phyloP scores from a whole-genome alignment of 2,329 filamentous ascomycete genomes.

The Alternaria atra region DNA sequence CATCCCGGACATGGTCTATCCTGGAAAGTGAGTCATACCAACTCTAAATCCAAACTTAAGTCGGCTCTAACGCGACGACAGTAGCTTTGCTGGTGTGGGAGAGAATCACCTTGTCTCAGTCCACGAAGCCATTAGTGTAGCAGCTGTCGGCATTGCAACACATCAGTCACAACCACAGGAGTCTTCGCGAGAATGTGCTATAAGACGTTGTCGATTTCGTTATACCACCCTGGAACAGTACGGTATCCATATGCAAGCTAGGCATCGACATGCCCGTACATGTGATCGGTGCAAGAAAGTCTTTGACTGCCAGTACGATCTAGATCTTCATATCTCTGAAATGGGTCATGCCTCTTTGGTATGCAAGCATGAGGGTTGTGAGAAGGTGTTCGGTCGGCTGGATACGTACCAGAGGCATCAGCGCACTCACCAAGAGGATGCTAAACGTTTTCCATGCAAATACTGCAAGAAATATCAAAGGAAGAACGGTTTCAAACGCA shows the following conservation, averaged over 20 bases:
- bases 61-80: neutral
- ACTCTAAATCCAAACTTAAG: neutral
- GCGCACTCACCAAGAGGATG: neutral
- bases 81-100: neutral
- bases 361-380: neutral
- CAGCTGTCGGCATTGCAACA: neutral
- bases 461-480: constrained; percentile 5
- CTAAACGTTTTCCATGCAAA: constrained; percentile 1
- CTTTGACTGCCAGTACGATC: rapidly evolving
- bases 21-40: too few relatives aligned
- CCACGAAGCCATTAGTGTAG: rapidly evolving
- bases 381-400: neutral
- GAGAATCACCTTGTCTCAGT: neutral
- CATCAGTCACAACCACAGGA: neutral
- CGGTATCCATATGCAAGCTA: neutral
- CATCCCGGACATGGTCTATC: too few relatives aligned
- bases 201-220: neutral
- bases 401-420: neutral
- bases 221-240: neutral
- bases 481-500: neutral
- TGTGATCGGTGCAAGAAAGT: neutral
- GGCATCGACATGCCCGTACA: rapidly evolving
- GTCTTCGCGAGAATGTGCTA: neutral
- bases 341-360: neutral
- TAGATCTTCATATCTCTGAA: rapidly evolving